phyloP scores from a whole-genome alignment of 805 yeast species.

The Ogataea thermomethanolica region DNA sequence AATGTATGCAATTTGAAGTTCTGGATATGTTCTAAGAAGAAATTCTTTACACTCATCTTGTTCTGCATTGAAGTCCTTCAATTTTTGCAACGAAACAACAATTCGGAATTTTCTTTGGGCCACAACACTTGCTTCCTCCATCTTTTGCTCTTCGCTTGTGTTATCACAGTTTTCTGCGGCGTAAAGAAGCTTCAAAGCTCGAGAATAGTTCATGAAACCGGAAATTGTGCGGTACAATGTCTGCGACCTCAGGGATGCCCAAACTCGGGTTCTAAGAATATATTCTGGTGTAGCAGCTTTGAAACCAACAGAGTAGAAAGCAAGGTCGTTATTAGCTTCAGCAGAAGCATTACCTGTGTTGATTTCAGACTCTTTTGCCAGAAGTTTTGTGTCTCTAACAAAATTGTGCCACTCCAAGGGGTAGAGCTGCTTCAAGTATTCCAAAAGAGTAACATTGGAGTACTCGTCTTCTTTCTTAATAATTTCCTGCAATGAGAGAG shows the following conservation, averaged over 20 bases:
- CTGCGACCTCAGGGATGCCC: conserved; percentile 84
- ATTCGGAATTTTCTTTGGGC: conserved; percentile 62
- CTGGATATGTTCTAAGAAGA: conserved; percentile 62
- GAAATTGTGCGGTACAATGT: conserved; percentile 78
- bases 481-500: conserved; percentile 71
- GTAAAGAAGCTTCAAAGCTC: conserved; percentile 66
- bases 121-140: conserved; percentile 49
- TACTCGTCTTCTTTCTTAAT: conserved; percentile 68
- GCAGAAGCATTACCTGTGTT: conserved; percentile 12
- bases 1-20: conserved; percentile 58
- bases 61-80: conserved; percentile 49
- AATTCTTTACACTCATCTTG: conserved; percentile 59
- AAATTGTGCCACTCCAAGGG: conserved; percentile 57
- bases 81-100: conserved; percentile 63
- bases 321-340: conserved; percentile 46
- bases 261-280: conserved; percentile 67
- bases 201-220: conserved; percentile 76
- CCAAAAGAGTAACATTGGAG: conserved; percentile 52
- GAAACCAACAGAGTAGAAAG: conserved; percentile 69
- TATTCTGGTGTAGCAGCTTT: conserved; percentile 61
- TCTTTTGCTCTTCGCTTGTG: conserved; percentile 33
- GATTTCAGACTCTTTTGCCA: conserved; percentile 42
- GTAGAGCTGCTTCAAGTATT: conserved; percentile 52
- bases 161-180: conserved; percentile 46
- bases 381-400: conserved; percentile 51